phyloP scores from a whole-genome alignment of 345 rosid species.

The Clausena lansium region DNA sequence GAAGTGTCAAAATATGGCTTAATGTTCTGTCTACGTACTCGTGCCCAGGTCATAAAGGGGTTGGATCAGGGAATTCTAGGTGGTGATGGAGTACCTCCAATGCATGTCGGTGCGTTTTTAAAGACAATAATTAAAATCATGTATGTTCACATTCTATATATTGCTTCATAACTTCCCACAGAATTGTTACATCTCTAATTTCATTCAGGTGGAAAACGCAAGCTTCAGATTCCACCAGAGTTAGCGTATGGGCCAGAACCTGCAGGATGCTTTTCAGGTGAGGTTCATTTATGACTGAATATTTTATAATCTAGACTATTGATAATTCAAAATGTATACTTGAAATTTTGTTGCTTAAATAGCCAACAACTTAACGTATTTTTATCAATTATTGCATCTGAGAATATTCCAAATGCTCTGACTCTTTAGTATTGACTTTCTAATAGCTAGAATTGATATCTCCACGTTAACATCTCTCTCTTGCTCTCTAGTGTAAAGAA shows the following conservation, averaged over 20 bases:
- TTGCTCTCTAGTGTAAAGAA: neutral
- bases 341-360: neutral
- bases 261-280: constrained; percentile 95
- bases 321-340: neutral
- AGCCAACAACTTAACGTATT: neutral
- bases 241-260: constrained; percentile 97
- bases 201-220: constrained; percentile 72
- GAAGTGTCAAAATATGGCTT: neutral
- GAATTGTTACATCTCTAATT: neutral
- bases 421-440: too few species aligned
- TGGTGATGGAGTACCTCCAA: constrained; percentile 90
- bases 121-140: neutral
- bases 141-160: neutral
- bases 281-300: constrained; percentile 8
- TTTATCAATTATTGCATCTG: neutral
- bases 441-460: too few species aligned
- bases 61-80: constrained; percentile 92
- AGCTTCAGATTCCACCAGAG: constrained; percentile 81
- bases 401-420: neutral
- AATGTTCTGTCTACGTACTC: neutral
- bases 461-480: too few species aligned
- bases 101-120: constrained; percentile 64
- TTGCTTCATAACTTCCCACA: neutral
- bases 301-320: neutral
- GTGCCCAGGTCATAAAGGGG: constrained; percentile 72